Base-by-base conservation (phyloP, 148 eudicot genomes). In the Fagopyrum esculentum region DNA sequence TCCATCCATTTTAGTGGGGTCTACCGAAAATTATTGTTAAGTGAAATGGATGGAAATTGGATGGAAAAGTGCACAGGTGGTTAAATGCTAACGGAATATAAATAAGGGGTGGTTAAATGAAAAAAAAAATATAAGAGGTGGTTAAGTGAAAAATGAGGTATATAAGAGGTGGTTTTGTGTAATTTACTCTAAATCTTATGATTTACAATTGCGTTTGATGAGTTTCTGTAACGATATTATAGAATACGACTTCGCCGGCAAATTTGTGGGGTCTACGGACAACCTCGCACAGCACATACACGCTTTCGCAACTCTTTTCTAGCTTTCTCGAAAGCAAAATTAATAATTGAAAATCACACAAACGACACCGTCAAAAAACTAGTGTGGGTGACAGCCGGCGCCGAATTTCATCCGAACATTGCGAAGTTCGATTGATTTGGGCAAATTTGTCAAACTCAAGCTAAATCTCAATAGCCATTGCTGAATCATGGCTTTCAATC, bases 401-500 rank as follows among this genome's bases (percentile, higher is more conserved):
- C 40, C 46, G 71, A 66, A 66, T 66, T 66, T 16, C 47, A 15
- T 30, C 45, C 47, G 6, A 40, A 40, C 71, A 66, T 30, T 30
- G 26, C 26, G 16, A 57, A 57, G 64, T 4, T 30, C 69, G 44
- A 63, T 43, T 66, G 71, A 66, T 40, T 66, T 40, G 17, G 47
- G 64, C 3, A 9, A 43, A 66, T 40, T 15, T 66, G 71, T 40
- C 7, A 43, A 66, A 66, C 2, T 15, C 71, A 40, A 43, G 47
- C 17, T 10, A 47, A 46, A 46, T 71, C 55, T 49, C 55, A 46
- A 13, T 15, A 71, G 47, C 74, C 80, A 89, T 35, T 35, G 40
- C 40, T 35, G 40, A 35, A 35, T 35, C 40, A 35, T 89, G 93
- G 78, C 55, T 48, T 82, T 82, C 13, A 50, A 79, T 75, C 63